These are phyloP conservation scores for Scenedesmus sp. DNA, from an alignment of 163 green algal genomes.

Conservation along the genomic window DNA sequence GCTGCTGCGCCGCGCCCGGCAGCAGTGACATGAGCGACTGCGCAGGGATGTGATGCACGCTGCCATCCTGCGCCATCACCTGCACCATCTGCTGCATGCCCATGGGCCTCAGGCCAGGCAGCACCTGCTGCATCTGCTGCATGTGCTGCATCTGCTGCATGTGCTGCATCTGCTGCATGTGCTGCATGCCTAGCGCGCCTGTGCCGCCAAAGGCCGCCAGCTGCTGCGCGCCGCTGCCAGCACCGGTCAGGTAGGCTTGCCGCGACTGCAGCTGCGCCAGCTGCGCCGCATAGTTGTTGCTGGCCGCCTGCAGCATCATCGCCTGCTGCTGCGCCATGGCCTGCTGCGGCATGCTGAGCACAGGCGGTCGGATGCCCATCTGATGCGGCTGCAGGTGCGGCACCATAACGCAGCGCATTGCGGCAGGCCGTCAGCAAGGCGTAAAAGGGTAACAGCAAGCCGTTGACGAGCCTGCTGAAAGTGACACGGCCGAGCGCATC, in stretches of 20 bases:
- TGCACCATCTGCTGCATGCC: conserved; percentile 43
- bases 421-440: background rate
- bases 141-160: too few species aligned
- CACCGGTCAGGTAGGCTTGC: background rate
- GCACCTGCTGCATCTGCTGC: background rate
- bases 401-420: background rate
- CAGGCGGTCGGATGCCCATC: background rate
- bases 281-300: background rate
- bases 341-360: conserved; percentile 7
- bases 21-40: conserved; percentile 28
- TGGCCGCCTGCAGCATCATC: conserved; percentile 26
- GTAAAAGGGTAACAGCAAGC: background rate
- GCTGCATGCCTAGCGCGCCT: background rate
- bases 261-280: background rate
- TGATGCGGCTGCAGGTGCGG: conserved; percentile 9
- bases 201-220: conserved; percentile 1
- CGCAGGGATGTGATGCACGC: conserved; percentile 38
- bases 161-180: background rate
- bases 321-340: conserved; percentile 25
- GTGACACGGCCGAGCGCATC: background rate
- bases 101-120: conserved; percentile 11
- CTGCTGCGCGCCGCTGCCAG: background rate
- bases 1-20: background rate
- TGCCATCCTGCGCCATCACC: conserved; percentile 38
- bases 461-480: background rate